Conservation (phyloP, 1,139 yeast genomes). For the Suhomyces guaymorum region DNA sequence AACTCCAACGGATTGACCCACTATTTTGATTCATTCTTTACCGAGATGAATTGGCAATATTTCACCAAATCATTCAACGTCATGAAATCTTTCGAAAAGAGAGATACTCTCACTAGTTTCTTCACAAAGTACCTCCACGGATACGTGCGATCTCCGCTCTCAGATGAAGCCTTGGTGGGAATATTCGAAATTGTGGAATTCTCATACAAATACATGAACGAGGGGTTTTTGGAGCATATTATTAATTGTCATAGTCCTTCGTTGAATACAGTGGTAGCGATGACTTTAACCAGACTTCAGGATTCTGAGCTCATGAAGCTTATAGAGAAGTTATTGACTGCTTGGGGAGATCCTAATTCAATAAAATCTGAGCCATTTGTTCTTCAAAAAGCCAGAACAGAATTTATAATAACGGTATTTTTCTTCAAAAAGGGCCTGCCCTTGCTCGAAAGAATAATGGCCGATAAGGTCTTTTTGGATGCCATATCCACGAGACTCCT, state of each 20-base stretch:
- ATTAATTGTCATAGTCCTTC: slow-evolving; percentile 15
- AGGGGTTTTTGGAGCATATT: slow-evolving; percentile 21
- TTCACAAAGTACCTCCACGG: slow-evolving; percentile 9
- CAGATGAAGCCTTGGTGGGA: neutral
- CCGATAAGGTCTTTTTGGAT: slow-evolving; percentile 34
- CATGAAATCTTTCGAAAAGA: slow-evolving; percentile 32
- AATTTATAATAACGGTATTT: slow-evolving; percentile 31
- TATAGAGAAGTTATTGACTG: slow-evolving; percentile 17
- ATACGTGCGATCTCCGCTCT: neutral
- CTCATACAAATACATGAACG: slow-evolving; percentile 16
- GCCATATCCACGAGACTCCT: slow-evolving; percentile 48
- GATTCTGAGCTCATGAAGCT: slow-evolving; percentile 7
- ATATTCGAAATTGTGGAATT: slow-evolving; percentile 5
- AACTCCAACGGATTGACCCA: slow-evolving; percentile 18
- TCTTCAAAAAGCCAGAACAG: slow-evolving; percentile 38
- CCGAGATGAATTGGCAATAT: slow-evolving; percentile 20
- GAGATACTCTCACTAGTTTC: slow-evolving; percentile 19
- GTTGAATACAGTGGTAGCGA: slow-evolving; percentile 20
- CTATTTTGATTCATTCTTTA: slow-evolving; percentile 29
- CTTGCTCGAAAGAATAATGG: slow-evolving; percentile 23
- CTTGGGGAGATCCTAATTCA: slow-evolving; percentile 33
- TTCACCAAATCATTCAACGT: slow-evolving; percentile 19
- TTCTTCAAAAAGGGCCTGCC: slow-evolving; percentile 20
- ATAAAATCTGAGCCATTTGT: slow-evolving; percentile 37
- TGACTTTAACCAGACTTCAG: slow-evolving; percentile 13